A percentile compares a stretch with the other conserved stretches of the same genome.
phyloP scores from a whole-genome alignment of 768 basidiomycete species.

The Lyophyllum decastes region DNA sequence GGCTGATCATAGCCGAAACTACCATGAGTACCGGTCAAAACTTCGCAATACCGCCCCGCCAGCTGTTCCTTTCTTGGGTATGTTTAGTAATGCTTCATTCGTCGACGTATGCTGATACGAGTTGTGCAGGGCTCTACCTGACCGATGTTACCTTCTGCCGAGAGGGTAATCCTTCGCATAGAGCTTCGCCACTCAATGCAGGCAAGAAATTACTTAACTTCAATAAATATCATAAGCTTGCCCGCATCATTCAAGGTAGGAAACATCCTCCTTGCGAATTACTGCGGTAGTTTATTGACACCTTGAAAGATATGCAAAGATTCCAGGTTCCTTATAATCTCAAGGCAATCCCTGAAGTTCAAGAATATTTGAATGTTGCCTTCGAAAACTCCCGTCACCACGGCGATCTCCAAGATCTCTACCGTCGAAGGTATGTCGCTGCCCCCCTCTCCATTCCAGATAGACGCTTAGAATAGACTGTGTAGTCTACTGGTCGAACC shows the following conservation, averaged over 20 bases:
- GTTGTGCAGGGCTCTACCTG: conserved; percentile 68
- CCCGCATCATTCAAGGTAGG: conserved; percentile 79
- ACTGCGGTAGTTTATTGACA: background rate
- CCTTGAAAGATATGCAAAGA: conserved; percentile 77
- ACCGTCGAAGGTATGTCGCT: conserved; percentile 78
- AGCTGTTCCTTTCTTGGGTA: conserved; percentile 93
- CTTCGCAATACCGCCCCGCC: conserved; percentile 89
- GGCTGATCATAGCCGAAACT: conserved; percentile 90
- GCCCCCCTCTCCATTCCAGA: conserved; percentile 30
- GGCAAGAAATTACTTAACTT: conserved; percentile 89
- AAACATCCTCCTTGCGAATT: background rate
- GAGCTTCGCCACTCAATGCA: conserved; percentile 75
- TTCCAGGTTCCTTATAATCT: conserved; percentile 88
- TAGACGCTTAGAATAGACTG: conserved; percentile 6
- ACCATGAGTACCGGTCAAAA: conserved; percentile 85
- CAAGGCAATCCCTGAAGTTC: conserved; percentile 87
- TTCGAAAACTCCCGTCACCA: conserved; percentile 77
- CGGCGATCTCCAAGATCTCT: conserved; percentile 84
- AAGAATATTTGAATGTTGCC: conserved; percentile 70
- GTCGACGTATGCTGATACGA: conserved; percentile 1
- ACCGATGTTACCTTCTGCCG: conserved; percentile 95
- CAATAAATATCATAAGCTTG: conserved; percentile 93
- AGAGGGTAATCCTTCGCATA: conserved; percentile 88
- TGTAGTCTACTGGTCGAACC: conserved; percentile 80
- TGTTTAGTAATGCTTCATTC: conserved; percentile 20